Base-by-base conservation (phyloP, 2,329 filamentous ascomycete genomes). In the Aspergillus sojae region DNA sequence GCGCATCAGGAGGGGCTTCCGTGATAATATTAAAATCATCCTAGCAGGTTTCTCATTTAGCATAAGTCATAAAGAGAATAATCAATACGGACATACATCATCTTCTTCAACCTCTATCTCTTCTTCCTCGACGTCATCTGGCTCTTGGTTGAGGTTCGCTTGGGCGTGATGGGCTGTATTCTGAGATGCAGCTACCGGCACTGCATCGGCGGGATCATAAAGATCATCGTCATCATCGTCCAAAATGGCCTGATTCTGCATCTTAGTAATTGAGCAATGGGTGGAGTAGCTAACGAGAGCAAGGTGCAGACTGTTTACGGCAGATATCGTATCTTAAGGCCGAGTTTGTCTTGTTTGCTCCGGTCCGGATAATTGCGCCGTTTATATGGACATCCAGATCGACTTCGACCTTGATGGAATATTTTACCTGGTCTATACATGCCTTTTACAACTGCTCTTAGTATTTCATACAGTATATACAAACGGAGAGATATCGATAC, bases 11-110 rank as follows among this genome's bases (percentile, higher is more conserved):
- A 43, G 80, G 78, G 36, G 78, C 79, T 68, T 82, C 81, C 64
- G 81, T 82, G 59, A 83, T 83, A 62, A 83, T 82, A 67, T 83
- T 81, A 65, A 82, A 81, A 48, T 83, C 81, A 66, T 82, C 81
- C 81, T 83, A 63, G 10, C 26, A 1, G 9, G 2, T 3, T 19
- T 54, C 48, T 23, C 6, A 46, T 19, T 55, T 39, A 55, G 52
- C 7, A 54, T 14, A 23, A 12, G 28, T 2, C n/a, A 39, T 55
- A 36, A 21, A n/a, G 6, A 5, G 7, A 41, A 26, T 26, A 21
- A 32, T 41, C 5, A 36, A 23, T 19, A 45, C 19, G 60, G 52
- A 45, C 59, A 19, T 63, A 74, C 72, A 52, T 75, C 73, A 52
- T 78, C 72, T 53, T 79, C 79, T 62, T 80, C 75, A 45, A 76